Conservation (phyloP, 345 rosid genomes). For the Luvunga scandens region DNA sequence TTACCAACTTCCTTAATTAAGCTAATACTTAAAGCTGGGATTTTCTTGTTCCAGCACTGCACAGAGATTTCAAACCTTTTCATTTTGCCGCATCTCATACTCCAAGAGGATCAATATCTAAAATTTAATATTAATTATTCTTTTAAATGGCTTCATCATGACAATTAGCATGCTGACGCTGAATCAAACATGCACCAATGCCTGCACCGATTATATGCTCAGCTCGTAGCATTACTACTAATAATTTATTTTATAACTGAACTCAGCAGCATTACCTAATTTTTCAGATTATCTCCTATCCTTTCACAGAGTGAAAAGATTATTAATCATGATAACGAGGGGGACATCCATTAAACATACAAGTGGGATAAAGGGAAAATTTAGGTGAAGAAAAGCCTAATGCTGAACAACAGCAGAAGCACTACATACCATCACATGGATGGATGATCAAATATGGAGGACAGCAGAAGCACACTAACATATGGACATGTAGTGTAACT, state of each 20-base stretch:
- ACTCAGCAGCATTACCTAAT: neutral
- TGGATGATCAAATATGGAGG: constrained; percentile 21
- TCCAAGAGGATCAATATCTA: neutral
- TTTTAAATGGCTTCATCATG: too few species aligned
- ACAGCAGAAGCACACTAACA: constrained; percentile 37
- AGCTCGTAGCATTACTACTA: too few species aligned
- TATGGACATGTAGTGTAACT: neutral
- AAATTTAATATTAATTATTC: too few species aligned
- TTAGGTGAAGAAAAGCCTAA: neutral
- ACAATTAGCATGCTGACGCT: neutral
- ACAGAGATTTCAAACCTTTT: neutral
- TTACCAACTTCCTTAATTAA: too few species aligned
- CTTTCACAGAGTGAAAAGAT: neutral
- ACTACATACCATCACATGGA: neutral
- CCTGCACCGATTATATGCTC: neutral
- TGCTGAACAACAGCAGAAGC: neutral
- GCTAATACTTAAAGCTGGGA: too few species aligned
- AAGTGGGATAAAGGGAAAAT: neutral
- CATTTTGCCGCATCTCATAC: neutral
- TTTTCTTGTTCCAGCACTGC: neutral
- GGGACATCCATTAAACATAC: constrained; percentile 4
- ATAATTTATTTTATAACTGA: too few species aligned
- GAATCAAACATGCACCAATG: neutral
- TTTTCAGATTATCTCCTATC: neutral
- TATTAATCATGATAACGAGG: neutral